Base-by-base conservation (phyloP, 1,139 yeast genomes). In the Debaryomyces coudertii region DNA sequence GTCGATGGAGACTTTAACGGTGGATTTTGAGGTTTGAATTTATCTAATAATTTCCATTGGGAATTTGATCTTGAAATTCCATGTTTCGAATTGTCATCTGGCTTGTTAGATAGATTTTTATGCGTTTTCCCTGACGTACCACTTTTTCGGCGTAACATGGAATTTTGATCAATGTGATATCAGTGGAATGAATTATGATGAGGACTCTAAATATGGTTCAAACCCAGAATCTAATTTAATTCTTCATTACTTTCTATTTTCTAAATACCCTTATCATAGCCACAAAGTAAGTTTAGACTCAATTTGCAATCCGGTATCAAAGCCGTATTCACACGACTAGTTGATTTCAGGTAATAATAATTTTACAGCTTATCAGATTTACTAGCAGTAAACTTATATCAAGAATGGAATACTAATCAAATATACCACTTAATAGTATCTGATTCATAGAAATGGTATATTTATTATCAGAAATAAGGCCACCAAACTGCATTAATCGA, bases 41-140 rank as follows among this genome's bases (percentile, higher is more conserved):
- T 51, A 43, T 62, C 66, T 45, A 63, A 54, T 15, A 63, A 45
- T 33, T 50, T 54, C 67, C 68, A 62, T 47, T 56, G 59, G 1
- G 58, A 51, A 7, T 45, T 34, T 2, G 43, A 40, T 22, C 29
- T 40, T 12, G 55, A 53, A 28, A 52, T 41, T 11, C 51, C 51
- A 20, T 22, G 14, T 16, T 40, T 30, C 4, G 18, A 20, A 16
- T 25, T 25, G n/a, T 12, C 23, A 7, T 34, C 39, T 15, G 16
- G 39, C 9, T 25, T 34, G 12, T 25, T 16, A 1, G 4, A n/a
- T 31, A 18, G 38, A 9, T 8, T 28, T 18, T 23, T 34, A 16
- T 15, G 31, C 5, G 33, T 16, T 12, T 33, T 16, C 15, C 39
- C 38, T 14, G 43, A 33, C 11, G 43, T 25, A 16, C 31, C 22